Percentiles rank a stretch among this genome's conserved stretches.
Conservation (phyloP, 1,139 yeast genomes). For the Saccharomyces hybrid region DNA sequence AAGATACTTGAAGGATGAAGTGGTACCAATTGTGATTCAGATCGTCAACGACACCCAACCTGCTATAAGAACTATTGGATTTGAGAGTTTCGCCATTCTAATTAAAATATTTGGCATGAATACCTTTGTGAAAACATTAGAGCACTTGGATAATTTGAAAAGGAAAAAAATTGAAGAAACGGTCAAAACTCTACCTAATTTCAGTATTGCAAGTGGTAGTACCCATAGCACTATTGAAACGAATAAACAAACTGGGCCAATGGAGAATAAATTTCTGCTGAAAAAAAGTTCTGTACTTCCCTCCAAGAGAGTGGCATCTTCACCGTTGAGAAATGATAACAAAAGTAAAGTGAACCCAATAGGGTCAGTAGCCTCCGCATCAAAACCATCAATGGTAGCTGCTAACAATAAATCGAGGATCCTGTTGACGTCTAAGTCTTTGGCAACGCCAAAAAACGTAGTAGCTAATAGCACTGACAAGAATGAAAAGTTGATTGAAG, state of each 20-base stretch:
- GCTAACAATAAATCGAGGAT: slow-evolving; percentile 14
- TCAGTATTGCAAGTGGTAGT: background rate
- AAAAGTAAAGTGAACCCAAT: background rate
- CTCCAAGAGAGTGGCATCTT: slow-evolving; percentile 57
- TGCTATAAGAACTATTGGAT: slow-evolving; percentile 72
- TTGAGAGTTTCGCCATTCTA: slow-evolving; percentile 72
- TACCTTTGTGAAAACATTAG: slow-evolving; percentile 39
- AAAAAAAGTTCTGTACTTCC: slow-evolving; percentile 38
- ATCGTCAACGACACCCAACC: slow-evolving; percentile 77
- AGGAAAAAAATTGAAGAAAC: slow-evolving; percentile 55
- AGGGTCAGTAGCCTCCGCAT: background rate
- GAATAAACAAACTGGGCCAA: background rate
- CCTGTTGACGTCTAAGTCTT: slow-evolving; percentile 16
- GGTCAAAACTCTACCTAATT: slow-evolving; percentile 2
- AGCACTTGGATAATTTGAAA: slow-evolving; percentile 66
- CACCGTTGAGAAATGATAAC: slow-evolving; percentile 48
- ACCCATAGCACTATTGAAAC: background rate
- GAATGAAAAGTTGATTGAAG: background rate
- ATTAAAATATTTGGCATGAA: slow-evolving; percentile 68
- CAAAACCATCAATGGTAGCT: slow-evolving; percentile 10
- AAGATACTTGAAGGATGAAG: slow-evolving; percentile 37
- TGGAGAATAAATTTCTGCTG: slow-evolving; percentile 5
- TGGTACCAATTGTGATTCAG: slow-evolving; percentile 33
- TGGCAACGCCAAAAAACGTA: slow-evolving; percentile 10
- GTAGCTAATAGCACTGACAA: slow-evolving; percentile 15